A percentile compares a stretch with the other conserved stretches of the same genome.
phyloP scores from a whole-genome alignment of 140 eudicot genomes.

The Stevia rebaudiana region DNA sequence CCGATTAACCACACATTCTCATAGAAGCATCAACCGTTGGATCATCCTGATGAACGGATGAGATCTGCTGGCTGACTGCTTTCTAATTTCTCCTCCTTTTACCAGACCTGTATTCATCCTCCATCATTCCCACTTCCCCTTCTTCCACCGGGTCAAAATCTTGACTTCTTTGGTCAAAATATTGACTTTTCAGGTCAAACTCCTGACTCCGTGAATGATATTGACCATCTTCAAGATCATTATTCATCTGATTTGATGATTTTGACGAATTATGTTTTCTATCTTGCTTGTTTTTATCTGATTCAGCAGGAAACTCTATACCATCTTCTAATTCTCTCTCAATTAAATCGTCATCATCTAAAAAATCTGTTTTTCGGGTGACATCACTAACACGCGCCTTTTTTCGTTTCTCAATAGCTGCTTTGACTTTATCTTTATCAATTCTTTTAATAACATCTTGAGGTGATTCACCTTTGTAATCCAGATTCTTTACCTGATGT shows the following conservation, averaged over 20 bases:
- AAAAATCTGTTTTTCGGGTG: conserved; percentile 46
- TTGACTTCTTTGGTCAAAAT: conserved; percentile 32
- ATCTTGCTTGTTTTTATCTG: conserved; percentile 57
- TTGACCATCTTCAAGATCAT: conserved; percentile 45
- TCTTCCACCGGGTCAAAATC: conserved; percentile 73
- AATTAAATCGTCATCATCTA: conserved; percentile 81
- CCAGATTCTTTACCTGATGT: conserved; percentile 40
- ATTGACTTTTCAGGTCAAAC: conserved; percentile 33
- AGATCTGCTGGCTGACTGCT: background rate
- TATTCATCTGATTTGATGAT: conserved; percentile 35
- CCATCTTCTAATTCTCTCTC: conserved; percentile 84
- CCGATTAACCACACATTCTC: conserved; percentile 19
- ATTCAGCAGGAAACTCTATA: conserved; percentile 66
- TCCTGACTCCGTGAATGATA: too few relatives aligned
- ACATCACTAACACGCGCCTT: conserved; percentile 66
- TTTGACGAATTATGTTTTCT: conserved; percentile 62
- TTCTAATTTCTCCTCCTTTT: conserved; percentile 38
- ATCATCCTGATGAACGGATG: conserved; percentile 1
- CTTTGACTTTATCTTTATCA: conserved; percentile 76
- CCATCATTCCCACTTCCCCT: conserved; percentile 72
- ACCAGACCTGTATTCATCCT: conserved; percentile 38
- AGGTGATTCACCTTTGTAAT: conserved; percentile 53
- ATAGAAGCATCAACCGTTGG: conserved; percentile 8
- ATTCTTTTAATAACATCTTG: conserved; percentile 57
- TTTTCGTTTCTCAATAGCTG: conserved; percentile 62